Base-by-base conservation (phyloP, 768 basidiomycete species). In the Phlebiopsis gigantea region DNA sequence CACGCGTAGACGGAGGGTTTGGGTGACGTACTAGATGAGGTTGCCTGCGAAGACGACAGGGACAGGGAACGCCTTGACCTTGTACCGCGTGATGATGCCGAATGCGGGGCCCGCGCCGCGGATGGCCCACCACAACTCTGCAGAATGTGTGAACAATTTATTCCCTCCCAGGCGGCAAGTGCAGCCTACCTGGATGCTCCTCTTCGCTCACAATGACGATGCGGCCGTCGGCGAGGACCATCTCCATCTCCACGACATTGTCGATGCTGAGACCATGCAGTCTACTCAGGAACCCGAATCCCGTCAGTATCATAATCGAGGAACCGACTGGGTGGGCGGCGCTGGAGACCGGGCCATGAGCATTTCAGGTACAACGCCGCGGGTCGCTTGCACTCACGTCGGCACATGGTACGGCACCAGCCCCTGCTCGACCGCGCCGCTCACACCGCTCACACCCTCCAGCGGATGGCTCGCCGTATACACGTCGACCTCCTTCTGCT, bases 1-100 rank as follows among this genome's bases (percentile, higher is more conserved):
- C n/a, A n/a, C n/a, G n/a, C n/a, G n/a, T n/a, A n/a, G n/a, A n/a
- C n/a, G n/a, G n/a, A 14, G 7, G 53, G 22, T 42, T 17, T 25
- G 30, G 46, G 1, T 25, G 17, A 77, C 90, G 65, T 63, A 93
- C 93, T 93, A 96, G 61, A 97, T 86, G 43, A 96, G 76, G 67
- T 93, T 96, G 2, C 94, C 94, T 9, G 94, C 91, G 64, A 92
- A 95, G 2, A 94, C 92, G 6, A 91, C 84, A 8, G 93, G 92
- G 9, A 96, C 83, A 1, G 93, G 93, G 70, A 80, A 95, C 21
- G 93, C 94, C 66, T 82, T 87, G 6, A 87, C 90, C 65, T 90
- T 90, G 72, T 93, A 95, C n/a, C 93, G 82, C 14, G 89, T 94
- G 19, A 84, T 88, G 50, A 98, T 79, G 9, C 93, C 93, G 31